Base-by-base conservation (phyloP, 306 rosid species). In the Cucurbita maxima region DNA sequence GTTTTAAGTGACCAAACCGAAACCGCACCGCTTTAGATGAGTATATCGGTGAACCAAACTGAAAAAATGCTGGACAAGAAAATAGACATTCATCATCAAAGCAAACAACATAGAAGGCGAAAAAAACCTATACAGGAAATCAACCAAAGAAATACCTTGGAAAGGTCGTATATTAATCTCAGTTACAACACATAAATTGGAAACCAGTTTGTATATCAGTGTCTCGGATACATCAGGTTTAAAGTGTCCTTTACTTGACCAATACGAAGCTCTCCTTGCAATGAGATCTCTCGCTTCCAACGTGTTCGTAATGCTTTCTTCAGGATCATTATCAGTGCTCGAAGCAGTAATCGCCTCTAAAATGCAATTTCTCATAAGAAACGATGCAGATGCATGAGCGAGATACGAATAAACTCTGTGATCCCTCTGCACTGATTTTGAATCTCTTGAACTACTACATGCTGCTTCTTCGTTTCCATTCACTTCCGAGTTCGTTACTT, bases 211-310 rank as follows among this genome's bases (percentile, higher is more conserved):
- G 72, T 91, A 91, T 15, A 78, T 84, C 70, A 94, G 86, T 72
- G 88, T 88, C 90, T 94, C 97, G 10, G 99, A 89, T 75, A 89
- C 89, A 11, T 41, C 78, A 63, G 87, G 86, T 76, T 87, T 79
- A 41, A n/a, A 76, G 52, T 90, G 92, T 76, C 99, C 99, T 80
- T 70, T 78, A 84, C 99, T 94, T 50, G 97, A 91, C 99, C 99
- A 94, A 77, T 91, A 94, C 9, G 77, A 86, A 78, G 60, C 76
- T 78, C 84, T 80, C 63, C 34, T 76, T 30, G 1, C 54, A 67
- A 84, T 5, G 7, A 2, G 1, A 30, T 79, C 86, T 72, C 86
- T 62, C 16, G 82, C 75, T 9, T 80, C 85, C 70, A 94, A 87
- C 44, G 99, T 91, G 83, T 94, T 79, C 25, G 18, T 73, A 74